These are phyloP conservation scores for Coemansia sp. DNA, from an alignment of 192 early-diverging fungal species.

Conservation along the genomic window DNA sequence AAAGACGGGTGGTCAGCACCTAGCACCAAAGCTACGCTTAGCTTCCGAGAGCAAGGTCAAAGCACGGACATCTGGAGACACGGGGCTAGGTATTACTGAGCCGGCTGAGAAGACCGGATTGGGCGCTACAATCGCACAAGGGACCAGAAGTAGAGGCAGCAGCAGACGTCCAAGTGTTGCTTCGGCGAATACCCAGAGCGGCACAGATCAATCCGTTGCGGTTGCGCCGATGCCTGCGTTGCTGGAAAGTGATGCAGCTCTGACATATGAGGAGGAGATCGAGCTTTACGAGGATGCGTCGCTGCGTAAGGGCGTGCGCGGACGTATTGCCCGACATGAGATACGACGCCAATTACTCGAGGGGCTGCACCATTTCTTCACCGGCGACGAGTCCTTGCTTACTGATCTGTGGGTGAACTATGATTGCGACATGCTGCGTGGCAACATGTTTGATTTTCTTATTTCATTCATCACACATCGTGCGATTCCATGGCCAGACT, in stretches of 20 bases:
- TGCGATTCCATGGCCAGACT: slow-evolving; percentile 41
- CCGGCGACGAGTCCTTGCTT: slow-evolving; percentile 72
- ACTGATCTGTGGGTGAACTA: slow-evolving; percentile 93
- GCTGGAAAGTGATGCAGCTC: slow-evolving; percentile 25
- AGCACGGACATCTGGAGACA: slow-evolving; percentile 12
- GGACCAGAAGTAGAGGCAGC: background rate
- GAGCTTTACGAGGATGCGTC: slow-evolving; percentile 41
- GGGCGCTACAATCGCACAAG: background rate
- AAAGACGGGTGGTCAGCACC: slow-evolving; percentile 14
- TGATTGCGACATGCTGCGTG: slow-evolving; percentile 81
- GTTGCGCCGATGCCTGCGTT: slow-evolving; percentile 18
- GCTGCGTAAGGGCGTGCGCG: slow-evolving; percentile 42
- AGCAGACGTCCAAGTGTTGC: slow-evolving; percentile 23
- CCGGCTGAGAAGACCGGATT: background rate
- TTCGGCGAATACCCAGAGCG: background rate
- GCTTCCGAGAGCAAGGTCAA: background rate
- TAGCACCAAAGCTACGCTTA: background rate
- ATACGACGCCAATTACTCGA: slow-evolving; percentile 86
- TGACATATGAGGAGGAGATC: slow-evolving; percentile 39
- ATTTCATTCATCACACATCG: slow-evolving; percentile 41
- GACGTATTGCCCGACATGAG: slow-evolving; percentile 65
- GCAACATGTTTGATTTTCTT: slow-evolving; percentile 80
- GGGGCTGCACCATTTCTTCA: slow-evolving; percentile 60
- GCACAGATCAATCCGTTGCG: background rate
- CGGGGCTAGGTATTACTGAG: slow-evolving; percentile 13